Evolutionary conservation across 2,329 filamentous ascomycete species (phyloP), one percentile per base, ranked within the genome.

Genomic region (Paecilomyces fulvus): DNA sequence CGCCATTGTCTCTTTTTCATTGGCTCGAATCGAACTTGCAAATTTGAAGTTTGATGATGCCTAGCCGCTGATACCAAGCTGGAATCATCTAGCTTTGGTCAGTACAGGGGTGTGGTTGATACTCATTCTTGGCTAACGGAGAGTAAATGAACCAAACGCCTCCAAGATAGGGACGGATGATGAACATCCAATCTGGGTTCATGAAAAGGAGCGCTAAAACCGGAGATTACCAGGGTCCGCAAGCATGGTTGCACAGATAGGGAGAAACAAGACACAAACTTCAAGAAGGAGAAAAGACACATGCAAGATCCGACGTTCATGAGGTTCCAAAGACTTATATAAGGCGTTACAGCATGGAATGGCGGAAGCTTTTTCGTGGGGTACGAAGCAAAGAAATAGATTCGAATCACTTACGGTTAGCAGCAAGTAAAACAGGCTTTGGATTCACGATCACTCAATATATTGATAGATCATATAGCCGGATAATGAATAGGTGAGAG

Each of bases 1-100:
- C 58, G 68, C 61, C 71, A 73, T 73, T 8, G n/a, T 43, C 17
- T 20, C 37, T 43, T 43, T 37, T 69, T 72, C 63, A 65, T 62
- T 61, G 60, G 56, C 59, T 53, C 55, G 59, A 55, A 33, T 64
- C 61, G 12, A 28, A 28, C 48, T 21, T 28, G 48, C 48, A 12
- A 49, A 23, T 21, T n/a, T 23, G 21, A 28, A 49, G 48, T 14
- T 49, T 49, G 20, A 28, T 49, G 20, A 49, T 28, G 20, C 48
- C 25, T 23, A 23, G 20, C 48, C 48, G 48, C 21, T 49, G 25
- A 28, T 20, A 10, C 21, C 48, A 49, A 49, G 20, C 48, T 49
- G 10, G 48, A 49, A 28, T 25, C 48, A 49, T 49, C 48, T 49
- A 25, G 28, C 10, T 28, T 23, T 49, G 20, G 48, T 49, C 25